Evolutionary conservation across 2,329 filamentous ascomycete genomes (phyloP), one percentile per base, ranked within the genome.

Genomic region (Sodiomyces alkalinus): DNA sequence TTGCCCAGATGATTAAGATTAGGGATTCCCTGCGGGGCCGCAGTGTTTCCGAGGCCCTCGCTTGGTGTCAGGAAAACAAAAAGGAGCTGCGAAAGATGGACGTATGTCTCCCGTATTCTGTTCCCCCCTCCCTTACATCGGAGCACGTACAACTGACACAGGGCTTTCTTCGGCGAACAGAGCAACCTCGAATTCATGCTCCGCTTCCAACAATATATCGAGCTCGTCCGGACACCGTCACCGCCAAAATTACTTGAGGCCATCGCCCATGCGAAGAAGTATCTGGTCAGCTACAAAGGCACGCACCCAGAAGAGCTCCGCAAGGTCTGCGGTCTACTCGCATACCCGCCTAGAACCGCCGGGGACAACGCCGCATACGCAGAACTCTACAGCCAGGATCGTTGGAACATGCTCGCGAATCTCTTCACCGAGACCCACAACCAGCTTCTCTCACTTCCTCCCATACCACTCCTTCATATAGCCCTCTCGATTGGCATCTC

Each of bases 11-110:
- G 58, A 77, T 77, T 35, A 68, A 66, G 33, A 83, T 96, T 39
- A 74, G 82, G 33, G 65, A 75, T 41, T 80, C 76, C 35, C 55
- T 98, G 34, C 58, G 69, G 23, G 63, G 64, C 21, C 74, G 76
- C 18, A 80, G 74, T 40, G 79, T 87, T 4, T 64, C 65, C 19
- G 80, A 92, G 42, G 86, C 85, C 14, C 53, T 98, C 30, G 69
- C 73, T 9, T 98, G 90, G 90, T 94, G 90, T 49, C 71, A 65
- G 11, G 87, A 96, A 44, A 93, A 94, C 52, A 90, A 92, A 53
- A 86, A 87, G 44, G 80, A 86, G 37, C 57, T 98, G 34, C 80
- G 85, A 46, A 92, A 90, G 62, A 78, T 81, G 53, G 77, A 81
- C 50, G 80, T 81, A 51, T 36, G 70, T 47, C 9, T 21, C 3